Conservation (phyloP, 2,329 filamentous ascomycete species). For the Alternaria triticimaculans region DNA sequence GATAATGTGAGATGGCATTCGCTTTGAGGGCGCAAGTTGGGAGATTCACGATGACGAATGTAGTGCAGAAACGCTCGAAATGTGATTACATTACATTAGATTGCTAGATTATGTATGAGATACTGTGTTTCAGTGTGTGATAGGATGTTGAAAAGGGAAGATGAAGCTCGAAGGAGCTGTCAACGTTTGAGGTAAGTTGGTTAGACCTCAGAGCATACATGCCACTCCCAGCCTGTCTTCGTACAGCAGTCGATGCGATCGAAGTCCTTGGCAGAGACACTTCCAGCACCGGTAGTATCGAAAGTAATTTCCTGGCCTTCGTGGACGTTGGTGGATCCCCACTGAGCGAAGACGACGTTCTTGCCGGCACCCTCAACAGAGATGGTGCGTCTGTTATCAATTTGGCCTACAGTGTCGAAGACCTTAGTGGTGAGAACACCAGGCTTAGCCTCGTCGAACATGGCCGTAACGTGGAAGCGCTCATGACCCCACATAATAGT, state of each 20-base stretch:
- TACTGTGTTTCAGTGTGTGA: neutral
- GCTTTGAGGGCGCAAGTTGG: neutral
- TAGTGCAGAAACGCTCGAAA: neutral
- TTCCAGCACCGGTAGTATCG: neutral
- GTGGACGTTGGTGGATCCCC: rapidly evolving
- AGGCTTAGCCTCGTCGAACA: neutral
- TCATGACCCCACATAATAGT: neutral
- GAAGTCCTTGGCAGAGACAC: neutral
- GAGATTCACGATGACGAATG: too few species aligned
- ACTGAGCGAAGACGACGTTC: neutral
- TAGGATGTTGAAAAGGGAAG: neutral
- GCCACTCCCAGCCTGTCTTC: neutral
- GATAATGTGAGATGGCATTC: neutral
- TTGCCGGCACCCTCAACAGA: neutral
- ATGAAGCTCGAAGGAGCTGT: neutral
- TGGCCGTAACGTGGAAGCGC: neutral
- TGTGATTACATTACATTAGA: neutral
- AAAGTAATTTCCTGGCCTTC: neutral
- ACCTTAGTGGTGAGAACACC: neutral
- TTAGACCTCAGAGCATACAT: neutral
- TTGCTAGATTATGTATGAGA: neutral
- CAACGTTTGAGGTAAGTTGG: rapidly evolving
- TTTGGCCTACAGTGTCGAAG: neutral
- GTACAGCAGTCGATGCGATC: neutral
- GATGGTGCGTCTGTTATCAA: neutral